phyloP scores from a whole-genome alignment of 2,329 filamentous ascomycete species.

The Parasarocladium wereldwijsianum region DNA sequence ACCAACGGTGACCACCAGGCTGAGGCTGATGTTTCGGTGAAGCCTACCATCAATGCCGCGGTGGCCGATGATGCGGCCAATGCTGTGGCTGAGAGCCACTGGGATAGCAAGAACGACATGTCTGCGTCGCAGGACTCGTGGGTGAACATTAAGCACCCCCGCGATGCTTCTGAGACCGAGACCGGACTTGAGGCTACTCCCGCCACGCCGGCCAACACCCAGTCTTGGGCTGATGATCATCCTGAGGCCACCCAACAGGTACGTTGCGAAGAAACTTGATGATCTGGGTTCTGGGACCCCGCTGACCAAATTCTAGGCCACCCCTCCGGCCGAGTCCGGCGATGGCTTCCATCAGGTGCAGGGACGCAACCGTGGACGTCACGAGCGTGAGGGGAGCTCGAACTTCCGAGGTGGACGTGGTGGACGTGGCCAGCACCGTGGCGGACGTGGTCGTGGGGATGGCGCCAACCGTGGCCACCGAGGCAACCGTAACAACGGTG shows the following conservation, averaged over 20 bases:
- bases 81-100: slow-evolving; percentile 49
- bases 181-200: slow-evolving; percentile 47
- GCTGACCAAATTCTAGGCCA: slow-evolving; percentile 4
- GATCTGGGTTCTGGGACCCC: too few relatives aligned
- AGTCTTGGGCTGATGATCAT: slow-evolving; percentile 75
- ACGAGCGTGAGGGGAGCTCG: slow-evolving; percentile 33
- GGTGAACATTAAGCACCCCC: slow-evolving; percentile 54
- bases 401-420: slow-evolving; percentile 16
- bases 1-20: slow-evolving; percentile 26
- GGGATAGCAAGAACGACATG: slow-evolving; percentile 37
- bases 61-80: slow-evolving; percentile 40
- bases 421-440: slow-evolving; percentile 29
- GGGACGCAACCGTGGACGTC: slow-evolving; percentile 41
- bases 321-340: slow-evolving; percentile 24
- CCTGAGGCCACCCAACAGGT: slow-evolving; percentile 36
- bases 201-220: slow-evolving; percentile 31
- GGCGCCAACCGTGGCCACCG: slow-evolving; percentile 30
- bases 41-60: slow-evolving; percentile 32
- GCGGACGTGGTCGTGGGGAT: slow-evolving; percentile 35
- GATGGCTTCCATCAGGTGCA: slow-evolving; percentile 65
- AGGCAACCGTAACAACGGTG: slow-evolving; percentile 20
- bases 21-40: slow-evolving; percentile 21
- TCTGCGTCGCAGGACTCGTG: slow-evolving; percentile 51
- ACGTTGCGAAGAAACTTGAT: slow-evolving; percentile 12
- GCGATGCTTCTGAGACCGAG: slow-evolving; percentile 62